A percentile compares a stretch with the other conserved stretches of the same genome.
These are phyloP conservation scores for Candida ascalaphidarum DNA, from an alignment of 805 yeast genomes.

Conservation along the genomic window DNA sequence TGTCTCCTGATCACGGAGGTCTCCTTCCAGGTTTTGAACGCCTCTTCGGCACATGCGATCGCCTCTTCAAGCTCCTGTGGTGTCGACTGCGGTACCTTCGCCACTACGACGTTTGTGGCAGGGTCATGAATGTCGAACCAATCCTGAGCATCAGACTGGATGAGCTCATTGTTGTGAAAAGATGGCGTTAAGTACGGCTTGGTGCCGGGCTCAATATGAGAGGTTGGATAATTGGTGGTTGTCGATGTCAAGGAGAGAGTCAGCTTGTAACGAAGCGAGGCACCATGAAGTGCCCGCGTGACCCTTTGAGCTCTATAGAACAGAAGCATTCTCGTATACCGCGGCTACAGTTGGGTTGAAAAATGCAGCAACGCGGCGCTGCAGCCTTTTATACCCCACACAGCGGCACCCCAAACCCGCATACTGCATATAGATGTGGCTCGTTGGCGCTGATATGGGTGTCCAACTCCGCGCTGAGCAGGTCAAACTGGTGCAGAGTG, in stretches of 20 bases:
- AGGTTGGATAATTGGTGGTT: conserved; percentile 28
- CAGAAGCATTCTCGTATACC: no score
- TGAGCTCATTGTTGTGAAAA: conserved; percentile 42
- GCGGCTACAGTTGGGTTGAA: no score
- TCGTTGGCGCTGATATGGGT: no score
- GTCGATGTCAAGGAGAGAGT: conserved; percentile 32
- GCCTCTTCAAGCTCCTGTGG: conserved; percentile 57
- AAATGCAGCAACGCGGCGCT: no score
- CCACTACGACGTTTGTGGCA: conserved; percentile 58
- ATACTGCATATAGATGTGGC: no score
- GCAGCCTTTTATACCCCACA: no score
- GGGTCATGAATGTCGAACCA: conserved; percentile 74
- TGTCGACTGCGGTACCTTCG: conserved; percentile 68
- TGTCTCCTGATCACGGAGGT: conserved; percentile 52
- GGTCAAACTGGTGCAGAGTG: no score
- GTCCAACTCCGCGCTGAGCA: no score
- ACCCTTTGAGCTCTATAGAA: no score
- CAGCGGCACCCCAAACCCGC: no score
- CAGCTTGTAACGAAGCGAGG: no score
- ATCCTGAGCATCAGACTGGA: conserved; percentile 36
- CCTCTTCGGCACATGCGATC: conserved; percentile 52
- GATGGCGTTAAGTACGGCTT: conserved; percentile 44
- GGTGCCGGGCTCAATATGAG: conserved; percentile 23
- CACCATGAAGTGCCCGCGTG: no score
- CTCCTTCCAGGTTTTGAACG: conserved; percentile 52